Conservation (phyloP, 2,329 filamentous ascomycete species). For the Nannizziopsis arthrosporioides region DNA sequence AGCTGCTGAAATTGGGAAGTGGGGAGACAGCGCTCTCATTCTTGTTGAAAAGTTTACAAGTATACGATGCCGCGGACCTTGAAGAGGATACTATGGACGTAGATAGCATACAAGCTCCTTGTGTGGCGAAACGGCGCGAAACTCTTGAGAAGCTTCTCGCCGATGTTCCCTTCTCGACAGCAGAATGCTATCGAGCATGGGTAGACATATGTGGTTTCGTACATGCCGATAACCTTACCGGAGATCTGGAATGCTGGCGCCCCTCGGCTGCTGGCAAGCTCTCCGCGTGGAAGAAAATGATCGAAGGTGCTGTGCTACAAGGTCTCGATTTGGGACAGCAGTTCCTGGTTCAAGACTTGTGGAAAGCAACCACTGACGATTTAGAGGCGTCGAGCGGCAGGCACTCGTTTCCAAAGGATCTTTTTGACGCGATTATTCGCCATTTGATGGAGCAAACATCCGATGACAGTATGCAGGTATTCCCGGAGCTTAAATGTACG, state of each 20-base stretch:
- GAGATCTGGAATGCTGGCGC: slow-evolving; percentile 27
- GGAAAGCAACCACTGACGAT: slow-evolving; percentile 31
- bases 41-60: slow-evolving; percentile 21
- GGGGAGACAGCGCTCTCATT: slow-evolving; percentile 23
- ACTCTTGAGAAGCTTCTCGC: slow-evolving; percentile 34
- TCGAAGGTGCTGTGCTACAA: slow-evolving; percentile 31
- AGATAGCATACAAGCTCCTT: slow-evolving; percentile 11
- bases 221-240: slow-evolving; percentile 17
- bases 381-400: slow-evolving; percentile 19
- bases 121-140: slow-evolving; percentile 17
- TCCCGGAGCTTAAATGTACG: slow-evolving; percentile 29
- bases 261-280: slow-evolving; percentile 40
- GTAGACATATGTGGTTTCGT: slow-evolving; percentile 44
- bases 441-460: slow-evolving; percentile 23
- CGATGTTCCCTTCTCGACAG: slow-evolving; percentile 42
- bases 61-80: slow-evolving; percentile 20
- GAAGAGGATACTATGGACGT: slow-evolving; percentile 12
- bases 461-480: slow-evolving; percentile 15
- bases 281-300: slow-evolving; percentile 38
- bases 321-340: slow-evolving; percentile 32
- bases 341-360: slow-evolving; percentile 32
- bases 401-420: slow-evolving; percentile 23
- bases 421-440: slow-evolving; percentile 31
- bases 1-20: slow-evolving; percentile 29
- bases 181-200: slow-evolving; percentile 43